Base-by-base conservation (phyloP, 306 rosid species). In the Malus sylvestris region DNA sequence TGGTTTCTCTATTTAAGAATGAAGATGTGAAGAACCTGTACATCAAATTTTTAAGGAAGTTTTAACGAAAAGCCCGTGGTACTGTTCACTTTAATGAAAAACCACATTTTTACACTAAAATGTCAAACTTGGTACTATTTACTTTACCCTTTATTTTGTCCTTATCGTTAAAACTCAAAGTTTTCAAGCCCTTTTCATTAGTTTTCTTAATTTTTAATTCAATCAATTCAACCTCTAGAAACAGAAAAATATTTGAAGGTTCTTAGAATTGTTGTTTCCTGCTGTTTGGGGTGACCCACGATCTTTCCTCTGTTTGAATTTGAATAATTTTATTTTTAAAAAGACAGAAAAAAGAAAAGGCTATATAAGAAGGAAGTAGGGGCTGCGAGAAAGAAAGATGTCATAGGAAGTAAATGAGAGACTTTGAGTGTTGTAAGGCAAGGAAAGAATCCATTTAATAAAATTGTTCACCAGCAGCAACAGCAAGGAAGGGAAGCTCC, bases 361-460 rank as follows among this genome's bases (percentile, higher is more conserved):
- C 67, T 86, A 69, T 87, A 87, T 87, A 90, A 91, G 69, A 83
- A 81, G 86, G 86, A 46, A 51, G 19, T 14, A 49, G 20, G 78
- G 65, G 35, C 44, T 78, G 82, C 67, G 79, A 51, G 16, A 80
- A 75, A 32, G 81, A 57, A 82, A 75, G 33, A 80, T 73, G 76
- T 86, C 80, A 85, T 72, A 76, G 64, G 57, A 78, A 81, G 79
- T 69, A 62, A 78, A 51, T 72, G 74, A 81, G 40, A 79, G 27
- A 74, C 60, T 75, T 61, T 73, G 71, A 76, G 73, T 76, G 71
- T 79, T 82, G 46, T 42, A 83, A 86, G 94, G 83, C 81, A 90
- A 84, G 89, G 80, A 78, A 89, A 71, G 88, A 85, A 86, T 84
- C 87, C 88, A 35, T 80, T 80, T 74, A 76, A 15, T 5, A 49